Evolutionary conservation across 2,329 filamentous ascomycete genomes (phyloP), one percentile per base, ranked within the genome.

Genomic region (Pleurostoma richardsiae): DNA sequence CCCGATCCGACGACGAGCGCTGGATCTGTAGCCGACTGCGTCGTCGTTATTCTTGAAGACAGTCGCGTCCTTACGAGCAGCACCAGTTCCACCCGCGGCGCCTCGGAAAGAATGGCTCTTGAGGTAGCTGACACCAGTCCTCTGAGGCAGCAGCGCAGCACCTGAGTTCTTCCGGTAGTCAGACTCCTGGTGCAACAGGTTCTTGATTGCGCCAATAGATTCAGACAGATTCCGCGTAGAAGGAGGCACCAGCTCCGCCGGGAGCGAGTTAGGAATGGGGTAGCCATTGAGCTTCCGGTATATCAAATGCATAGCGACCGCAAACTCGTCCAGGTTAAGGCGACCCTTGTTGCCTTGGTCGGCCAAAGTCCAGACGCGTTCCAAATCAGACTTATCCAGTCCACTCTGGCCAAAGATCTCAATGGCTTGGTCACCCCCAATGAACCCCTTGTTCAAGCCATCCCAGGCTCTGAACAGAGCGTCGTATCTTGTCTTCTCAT

Each of bases 401-500:
- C 94, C 94, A 71, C 91, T 96, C 65, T 99, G 94, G 6, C 91
- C 89, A 65, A 99, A 92, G 50, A 99, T 95, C 67, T 99, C 94
- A 61, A 97, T 94, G 10, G 94, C 92, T 57, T 94, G 90, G 56
- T 88, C 88, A 44, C 94, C 94, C 41, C 84, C 87, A 61, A 99
- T 95, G 59, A 85, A 96, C 0, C 94, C 94, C 66, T 95, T 96
- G 52, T 84, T 82, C 53, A 99, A 82, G 3, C 94, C 94, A 69
- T 99, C 94, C 94, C 94, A 99, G 4, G 91, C 91, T 54, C 85
- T 88, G 75, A 99, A 99, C 31, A 97, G 81, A 50, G 90, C 81
- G 66, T 99, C 94, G 56, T 99, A 99, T 52, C 95, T 86, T 51
- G 88, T 92, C 76, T 99, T 99, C 68, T 99, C 94, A 53, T 96